Base-by-base conservation (phyloP, 2,329 filamentous ascomycete genomes). In the Leptoxyphium fumago region DNA sequence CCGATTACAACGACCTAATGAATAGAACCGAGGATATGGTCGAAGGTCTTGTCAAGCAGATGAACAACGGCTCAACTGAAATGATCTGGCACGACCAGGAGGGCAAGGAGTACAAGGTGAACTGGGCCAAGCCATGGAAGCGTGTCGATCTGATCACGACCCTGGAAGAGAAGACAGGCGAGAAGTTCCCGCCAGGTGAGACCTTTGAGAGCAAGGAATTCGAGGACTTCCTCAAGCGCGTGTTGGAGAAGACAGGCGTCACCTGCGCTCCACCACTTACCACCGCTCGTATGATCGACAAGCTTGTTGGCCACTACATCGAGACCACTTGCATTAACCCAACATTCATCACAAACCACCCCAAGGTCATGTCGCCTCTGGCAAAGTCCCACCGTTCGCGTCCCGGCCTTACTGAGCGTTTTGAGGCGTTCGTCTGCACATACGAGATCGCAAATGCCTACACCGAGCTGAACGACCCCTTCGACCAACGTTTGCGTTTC, bases 361-460 rank as follows among this genome's bases (percentile, higher is more conserved):
- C 67, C 10, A 64, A 65, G 48, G 82, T 87, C 74, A 93, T 96
- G 89, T 91, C 84, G 13, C 91, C 91, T 8, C 74, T 98, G 14
- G 91, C 91, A 71, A 98, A 98, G 75, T 88, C 88, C 65, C 85
- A 95, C 67, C 84, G 91, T 52, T 68, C 73, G 40, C 77, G 78
- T 50, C 75, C 81, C 43, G 91, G 89, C 57, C 76, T 98, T 29
- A 95, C 87, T 63, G 91, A 98, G 72, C 84, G 91, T 44, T 96
- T 96, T 64, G 91, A 98, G 68, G 88, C 85, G 10, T 98, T 98
- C 54, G 91, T 95, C 39, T 87, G 82, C 73, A 93, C 87, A 74
- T 93, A 91, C 77, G 89, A 96, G 64, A 95, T 96, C 54, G 82
- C 82, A 58, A 96, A 98, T 61, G 88, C 88, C 5, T 93, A 95